These are phyloP conservation scores for Suhomyces sp. DNA, from an alignment of 805 yeast species.

Conservation along the genomic window DNA sequence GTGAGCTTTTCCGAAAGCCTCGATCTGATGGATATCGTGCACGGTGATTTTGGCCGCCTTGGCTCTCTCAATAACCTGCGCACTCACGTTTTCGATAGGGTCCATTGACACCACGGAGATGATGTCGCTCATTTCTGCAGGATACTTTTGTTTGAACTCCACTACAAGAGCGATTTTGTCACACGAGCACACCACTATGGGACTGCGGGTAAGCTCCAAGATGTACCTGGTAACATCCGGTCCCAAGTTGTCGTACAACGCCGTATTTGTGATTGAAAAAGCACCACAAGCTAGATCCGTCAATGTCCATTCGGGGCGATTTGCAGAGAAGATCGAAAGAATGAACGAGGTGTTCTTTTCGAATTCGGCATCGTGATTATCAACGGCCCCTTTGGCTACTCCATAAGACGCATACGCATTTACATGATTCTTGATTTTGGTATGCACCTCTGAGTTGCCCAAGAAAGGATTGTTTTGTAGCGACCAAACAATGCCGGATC, in stretches of 20 bases:
- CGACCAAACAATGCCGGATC: constrained; percentile 46
- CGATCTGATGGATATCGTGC: constrained; percentile 31
- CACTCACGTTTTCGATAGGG: constrained; percentile 12
- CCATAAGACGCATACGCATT: constrained; percentile 15
- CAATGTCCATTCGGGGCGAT: constrained; percentile 16
- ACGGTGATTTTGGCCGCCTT: constrained; percentile 21
- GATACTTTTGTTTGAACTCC: constrained; percentile 11
- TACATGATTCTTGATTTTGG: constrained; percentile 27
- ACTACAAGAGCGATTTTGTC: constrained; percentile 15
- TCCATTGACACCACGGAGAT: constrained; percentile 27
- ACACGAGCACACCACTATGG: constrained; percentile 14
- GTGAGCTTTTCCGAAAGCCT: constrained; percentile 28
- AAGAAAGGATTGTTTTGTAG: constrained; percentile 29
- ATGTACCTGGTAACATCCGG: constrained; percentile 18
- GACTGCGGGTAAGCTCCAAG: constrained; percentile 15
- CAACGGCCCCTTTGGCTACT: neutral
- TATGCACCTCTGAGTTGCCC: constrained; percentile 22
- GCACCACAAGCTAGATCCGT: constrained; percentile 15
- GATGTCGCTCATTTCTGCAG: constrained; percentile 15
- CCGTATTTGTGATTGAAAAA: constrained; percentile 18
- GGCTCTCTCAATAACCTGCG: constrained; percentile 18
- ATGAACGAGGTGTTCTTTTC: constrained; percentile 13
- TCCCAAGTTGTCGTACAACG: constrained; percentile 20
- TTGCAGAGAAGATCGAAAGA: constrained; percentile 20
- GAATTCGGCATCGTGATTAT: constrained; percentile 5